These are phyloP conservation scores for Suhomyces taliae DNA, from an alignment of 1,139 yeast species.

Conservation along the genomic window DNA sequence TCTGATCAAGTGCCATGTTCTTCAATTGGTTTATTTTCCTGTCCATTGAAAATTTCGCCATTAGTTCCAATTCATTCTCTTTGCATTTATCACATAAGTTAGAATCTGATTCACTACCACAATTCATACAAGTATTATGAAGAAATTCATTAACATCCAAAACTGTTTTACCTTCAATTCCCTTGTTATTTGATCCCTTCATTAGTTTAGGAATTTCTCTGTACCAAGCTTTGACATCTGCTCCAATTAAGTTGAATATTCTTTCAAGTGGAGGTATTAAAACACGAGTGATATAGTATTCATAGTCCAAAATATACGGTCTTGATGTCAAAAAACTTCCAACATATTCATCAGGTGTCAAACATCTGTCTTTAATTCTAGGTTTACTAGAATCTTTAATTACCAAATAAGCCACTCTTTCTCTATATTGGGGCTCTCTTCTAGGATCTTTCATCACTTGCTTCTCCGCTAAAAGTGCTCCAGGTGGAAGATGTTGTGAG, in stretches of 20 bases:
- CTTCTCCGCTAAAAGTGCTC: constrained; percentile 75
- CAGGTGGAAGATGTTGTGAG: constrained; percentile 78
- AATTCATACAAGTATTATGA: constrained; percentile 25
- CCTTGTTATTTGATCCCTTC: constrained; percentile 6
- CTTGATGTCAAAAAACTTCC: constrained; percentile 31
- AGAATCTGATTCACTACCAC: constrained; percentile 19
- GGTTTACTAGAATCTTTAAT: constrained; percentile 63
- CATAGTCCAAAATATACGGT: constrained; percentile 62
- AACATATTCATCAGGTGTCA: constrained; percentile 74
- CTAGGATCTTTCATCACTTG: constrained; percentile 65
- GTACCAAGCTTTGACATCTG: constrained; percentile 76
- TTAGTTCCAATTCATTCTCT: constrained; percentile 20
- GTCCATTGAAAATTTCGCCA: constrained; percentile 20
- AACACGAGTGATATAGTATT: constrained; percentile 80
- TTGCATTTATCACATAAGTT: constrained; percentile 25
- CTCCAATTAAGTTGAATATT: constrained; percentile 79
- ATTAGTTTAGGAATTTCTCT: constrained; percentile 58
- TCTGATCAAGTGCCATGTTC: constrained; percentile 14
- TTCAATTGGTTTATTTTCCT: constrained; percentile 16
- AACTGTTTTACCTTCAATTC: constrained; percentile 4
- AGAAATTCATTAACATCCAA: constrained; percentile 12
- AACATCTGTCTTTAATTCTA: constrained; percentile 74
- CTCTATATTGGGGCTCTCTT: constrained; percentile 82
- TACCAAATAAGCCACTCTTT: constrained; percentile 85
- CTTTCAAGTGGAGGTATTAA: constrained; percentile 89